Evolutionary conservation across 139 green algal genomes (phyloP), one percentile per base, ranked within the genome.

Genomic region (Closterium sp.): DNA sequence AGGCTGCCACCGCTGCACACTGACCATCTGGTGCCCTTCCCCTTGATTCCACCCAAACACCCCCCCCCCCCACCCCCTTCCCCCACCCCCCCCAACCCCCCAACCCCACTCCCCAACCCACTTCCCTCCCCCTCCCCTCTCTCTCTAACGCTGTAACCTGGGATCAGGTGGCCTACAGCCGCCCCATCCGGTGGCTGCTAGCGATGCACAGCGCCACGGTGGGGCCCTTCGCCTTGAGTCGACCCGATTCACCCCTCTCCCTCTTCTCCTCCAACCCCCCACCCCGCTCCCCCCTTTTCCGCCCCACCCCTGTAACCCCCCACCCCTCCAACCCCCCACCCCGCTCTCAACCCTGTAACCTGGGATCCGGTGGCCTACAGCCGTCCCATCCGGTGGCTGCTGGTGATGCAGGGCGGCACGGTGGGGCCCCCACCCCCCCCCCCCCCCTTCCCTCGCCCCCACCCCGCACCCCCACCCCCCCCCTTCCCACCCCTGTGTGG

Each of bases 361-460:
- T 91, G 16, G 9, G 34, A n/a, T 8, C 94, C 94, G 19, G 86
- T 93, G 6, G 91, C 96, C 6, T 99, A 97, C 95, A 97, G 94
- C 34, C 96, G 98, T 2, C 98, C 98, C 0, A 76, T 99, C 93
- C 95, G 98, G 66, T 99, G 97, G 98, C 94, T 99, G 88, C 91
- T 99, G 86, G 97, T 97, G 2, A 89, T 99, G 93, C 98, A 99
- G 85, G 98, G 97, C 25, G 92, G 93, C 43, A 83, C 43, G 1
- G 89, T 95, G 66, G 83, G 25, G 23, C 33, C 9, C 38, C 86
- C 32, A 34, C 34, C 83, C 36, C 64, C 4, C 55, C 32, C 7
- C 43, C 33, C 31, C 4, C 23, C 89, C 16, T n/a, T n/a, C n/a
- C n/a, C n/a, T n/a, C n/a, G n/a, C 83, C 36, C 64, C 4, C 55